Evolutionary conservation across 1,139 yeast species (phyloP).

Genomic region (Yamadazyma atmosphaerica): DNA sequence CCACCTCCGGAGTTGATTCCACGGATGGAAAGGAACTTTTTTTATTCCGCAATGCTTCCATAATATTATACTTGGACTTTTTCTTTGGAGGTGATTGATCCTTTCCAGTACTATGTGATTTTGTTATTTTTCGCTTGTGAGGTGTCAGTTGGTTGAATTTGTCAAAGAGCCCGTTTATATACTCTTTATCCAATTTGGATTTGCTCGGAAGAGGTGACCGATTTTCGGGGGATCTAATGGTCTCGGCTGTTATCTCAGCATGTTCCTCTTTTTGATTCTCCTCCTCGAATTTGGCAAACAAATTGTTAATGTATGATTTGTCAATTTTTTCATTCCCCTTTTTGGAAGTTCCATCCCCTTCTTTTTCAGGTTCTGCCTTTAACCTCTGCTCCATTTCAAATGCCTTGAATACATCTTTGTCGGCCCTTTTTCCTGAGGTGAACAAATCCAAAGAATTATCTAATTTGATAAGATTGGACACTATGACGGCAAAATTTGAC

Average conservation of each 20-base stretch:
- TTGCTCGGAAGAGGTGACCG: constrained; percentile 2
- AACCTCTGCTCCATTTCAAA: constrained; percentile 16
- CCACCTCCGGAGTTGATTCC: background rate
- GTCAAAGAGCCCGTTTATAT: constrained; percentile 17
- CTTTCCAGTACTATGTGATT: too few species aligned
- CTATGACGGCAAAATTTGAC: constrained; percentile 47
- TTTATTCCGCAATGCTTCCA: constrained; percentile 19
- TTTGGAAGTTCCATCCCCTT: constrained; percentile 3
- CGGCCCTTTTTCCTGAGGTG: constrained; percentile 20
- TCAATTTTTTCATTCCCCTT: constrained; percentile 10
- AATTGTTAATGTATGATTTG: constrained; percentile 16
- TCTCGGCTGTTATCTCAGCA: too few species aligned
- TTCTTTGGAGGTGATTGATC: constrained; percentile 1
- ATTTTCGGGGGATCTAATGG: constrained; percentile 4
- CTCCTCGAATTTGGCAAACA: constrained; percentile 11
- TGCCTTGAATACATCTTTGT: constrained; percentile 16
- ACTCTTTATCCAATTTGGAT: constrained; percentile 13
- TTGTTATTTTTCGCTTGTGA: too few species aligned
- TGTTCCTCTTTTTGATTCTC: constrained; percentile 5
- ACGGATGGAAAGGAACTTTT: background rate
- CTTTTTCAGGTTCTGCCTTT: constrained; percentile 9
- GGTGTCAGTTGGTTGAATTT: constrained; percentile 1
- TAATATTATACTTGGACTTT: constrained; percentile 19
- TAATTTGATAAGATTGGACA: constrained; percentile 52
- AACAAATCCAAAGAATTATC: constrained; percentile 51